These are phyloP conservation scores for Cutaneotrichosporon spelunceum DNA, from an alignment of 1,284 basidiomycete genomes.

Conservation along the genomic window DNA sequence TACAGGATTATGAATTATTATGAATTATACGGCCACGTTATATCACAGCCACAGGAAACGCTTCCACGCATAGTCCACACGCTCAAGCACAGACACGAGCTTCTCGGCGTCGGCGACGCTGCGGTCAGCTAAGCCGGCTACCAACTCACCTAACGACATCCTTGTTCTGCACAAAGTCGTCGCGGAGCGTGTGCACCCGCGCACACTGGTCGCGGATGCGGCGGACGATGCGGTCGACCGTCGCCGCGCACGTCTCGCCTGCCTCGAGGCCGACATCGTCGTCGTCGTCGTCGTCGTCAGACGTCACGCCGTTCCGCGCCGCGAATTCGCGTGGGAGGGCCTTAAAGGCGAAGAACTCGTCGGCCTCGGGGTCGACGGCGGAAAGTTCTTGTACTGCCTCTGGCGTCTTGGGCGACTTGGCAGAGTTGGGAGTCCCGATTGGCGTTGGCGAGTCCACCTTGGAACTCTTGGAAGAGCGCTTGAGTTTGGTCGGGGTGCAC, in stretches of 20 bases:
- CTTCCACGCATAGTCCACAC: slow-evolving; percentile 88
- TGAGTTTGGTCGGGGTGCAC: slow-evolving; percentile 1
- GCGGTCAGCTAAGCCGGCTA: neutral
- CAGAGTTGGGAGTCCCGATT: neutral
- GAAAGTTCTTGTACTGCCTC: slow-evolving; percentile 21
- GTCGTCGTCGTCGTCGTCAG: slow-evolving; percentile 29
- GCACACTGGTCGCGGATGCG: slow-evolving; percentile 66
- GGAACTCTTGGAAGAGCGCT: neutral
- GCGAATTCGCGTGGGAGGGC: slow-evolving; percentile 50
- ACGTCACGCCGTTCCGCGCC: slow-evolving; percentile 2
- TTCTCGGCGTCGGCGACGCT: slow-evolving; percentile 75
- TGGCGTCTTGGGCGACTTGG: neutral
- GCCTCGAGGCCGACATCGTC: slow-evolving; percentile 57
- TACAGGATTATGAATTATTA: neutral
- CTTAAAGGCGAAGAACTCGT: slow-evolving; percentile 54
- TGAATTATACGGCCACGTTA: neutral
- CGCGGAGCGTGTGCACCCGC: slow-evolving; percentile 50
- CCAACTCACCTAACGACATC: slow-evolving; percentile 57
- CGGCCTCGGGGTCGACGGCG: slow-evolving; percentile 23
- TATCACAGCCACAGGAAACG: slow-evolving; percentile 69
- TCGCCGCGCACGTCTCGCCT: slow-evolving; percentile 69
- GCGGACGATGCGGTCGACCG: slow-evolving; percentile 69
- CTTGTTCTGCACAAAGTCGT: slow-evolving; percentile 59
- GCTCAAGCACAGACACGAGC: slow-evolving; percentile 75
- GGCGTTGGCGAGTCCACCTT: no score